Base-by-base conservation (phyloP, 495 filamentous ascomycete genomes). In the Chaetomium fimeti region DNA sequence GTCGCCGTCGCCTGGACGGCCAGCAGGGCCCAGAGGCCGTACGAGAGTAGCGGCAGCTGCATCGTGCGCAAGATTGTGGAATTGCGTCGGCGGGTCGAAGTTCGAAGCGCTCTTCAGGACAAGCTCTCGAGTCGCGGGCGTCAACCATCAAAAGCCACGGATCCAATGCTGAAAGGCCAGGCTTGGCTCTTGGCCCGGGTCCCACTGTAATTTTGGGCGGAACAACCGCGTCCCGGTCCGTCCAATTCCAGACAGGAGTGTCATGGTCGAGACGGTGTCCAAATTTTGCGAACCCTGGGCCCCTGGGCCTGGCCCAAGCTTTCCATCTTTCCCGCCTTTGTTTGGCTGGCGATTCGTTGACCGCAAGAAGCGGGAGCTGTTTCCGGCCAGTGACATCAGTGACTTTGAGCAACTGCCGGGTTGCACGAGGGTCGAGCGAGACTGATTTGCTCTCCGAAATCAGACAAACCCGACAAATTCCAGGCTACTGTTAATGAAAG, bases 1-100 rank as follows among this genome's bases (percentile, higher is more conserved):
- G 95, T 98, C 28, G 91, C 91, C 53, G 88, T 85, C 38, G 85
- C 82, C 24, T 87, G 73, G 55, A 82, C 73, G 20, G 77, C 73
- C 48, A 91, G 68, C 63, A 76, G 85, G 77, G 87, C 89, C 78
- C 93, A 71, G 54, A 93, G 84, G 78, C 85, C 79, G 62, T 70
- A 75, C 27, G 78, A 74, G 42, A 83, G 60, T 57, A 78, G 68
- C 64, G 80, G 77, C 57, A 80, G 64, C 78, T 79, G 81, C 83
- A 85, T 85, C 11, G 70, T 78, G 66, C 52, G 59, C 24, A 36
- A 59, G 59, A 58, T 62, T 61, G 62, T 20, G 54, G 9, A 36
- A 64, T 57, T 24, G 64, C 51, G 53, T 55, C 43, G 20, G 52
- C 8, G 62, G 53, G 67, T 49, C 9, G 47, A 42, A 36, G 16